Evolutionary conservation across 176 grass and related monocot genomes (phyloP).

Genomic region (Carex cristatella): DNA sequence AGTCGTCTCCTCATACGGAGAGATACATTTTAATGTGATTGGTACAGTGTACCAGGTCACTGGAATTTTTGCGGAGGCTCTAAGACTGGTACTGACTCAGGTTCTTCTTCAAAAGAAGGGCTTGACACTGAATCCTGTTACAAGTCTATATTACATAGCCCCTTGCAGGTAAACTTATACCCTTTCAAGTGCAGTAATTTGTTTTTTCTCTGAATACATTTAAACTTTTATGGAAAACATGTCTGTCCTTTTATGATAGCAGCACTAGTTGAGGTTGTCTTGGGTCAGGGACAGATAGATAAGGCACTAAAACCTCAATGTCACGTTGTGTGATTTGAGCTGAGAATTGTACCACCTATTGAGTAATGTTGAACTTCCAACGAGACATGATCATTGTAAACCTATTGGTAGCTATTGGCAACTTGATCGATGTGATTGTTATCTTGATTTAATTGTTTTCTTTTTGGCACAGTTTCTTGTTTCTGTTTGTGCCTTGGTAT

Average conservation of each 20-base stretch:
- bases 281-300: background rate
- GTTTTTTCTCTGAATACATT: background rate
- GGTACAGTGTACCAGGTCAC: slow-evolving; percentile 96
- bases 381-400: background rate
- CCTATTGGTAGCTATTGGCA: background rate
- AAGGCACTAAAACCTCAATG: background rate
- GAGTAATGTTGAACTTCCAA: background rate
- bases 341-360: background rate
- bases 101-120: slow-evolving; percentile 99
- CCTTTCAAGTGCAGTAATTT: slow-evolving; percentile 14
- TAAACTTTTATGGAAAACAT: background rate
- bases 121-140: slow-evolving; percentile 92
- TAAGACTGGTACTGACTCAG: slow-evolving; percentile 93
- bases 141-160: slow-evolving; percentile 98
- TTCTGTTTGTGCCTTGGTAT: slow-evolving; percentile 97
- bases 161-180: slow-evolving; percentile 87
- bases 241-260: background rate
- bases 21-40: slow-evolving; percentile 96
- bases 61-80: slow-evolving; percentile 95
- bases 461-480: slow-evolving; percentile 72
- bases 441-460: slow-evolving; percentile 19
- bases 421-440: background rate
- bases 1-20: slow-evolving; percentile 91
- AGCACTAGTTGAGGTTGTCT: background rate
- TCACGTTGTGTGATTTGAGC: background rate